Evolutionary conservation across 805 yeast species (phyloP), one percentile per base, ranked within the genome.

Genomic region (Candida corydali): DNA sequence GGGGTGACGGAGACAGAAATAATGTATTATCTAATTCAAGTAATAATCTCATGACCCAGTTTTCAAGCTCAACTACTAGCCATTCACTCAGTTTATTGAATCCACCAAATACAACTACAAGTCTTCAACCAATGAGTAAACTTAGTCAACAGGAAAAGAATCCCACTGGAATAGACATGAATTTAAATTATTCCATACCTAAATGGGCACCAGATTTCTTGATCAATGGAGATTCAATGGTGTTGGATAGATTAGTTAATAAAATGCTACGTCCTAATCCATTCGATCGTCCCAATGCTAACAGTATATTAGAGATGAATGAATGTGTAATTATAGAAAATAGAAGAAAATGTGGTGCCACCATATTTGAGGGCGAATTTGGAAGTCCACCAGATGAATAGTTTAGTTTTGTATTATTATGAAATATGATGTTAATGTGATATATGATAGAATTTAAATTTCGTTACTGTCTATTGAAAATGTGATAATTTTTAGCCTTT

Each of bases 201-300:
- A 57, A 70, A 2, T 87, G 94, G 86, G 95, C 94, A 0, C 98
- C 98, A 1, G 71, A 72, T 41, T 91, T 94, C 60, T 72, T 93
- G 51, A 70, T 79, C 16, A 69, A 79, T 33, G 76, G 78, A 17
- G 64, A 63, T 42, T 50, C 62, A 14, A 52, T 61, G 42, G 75
- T 86, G 5, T 65, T 93, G 30, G 98, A 93, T 59, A 69, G 69
- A 38, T 59, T 87, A 29, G 98, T 93, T 15, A 76, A 77, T 53
- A 82, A 86, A 78, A 88, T 93, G 98, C 77, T 89, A 41, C 76
- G 78, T 39, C 98, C 98, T 4, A 75, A 78, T 45, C 95, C 95
- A 5, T 69, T 63, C 29, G 74, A 75, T 36, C 69, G 98, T 44
- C 96, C 96, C n/a, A 77, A 82, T 5, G 91, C 95, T 0, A 72